Evolutionary conservation across 2,329 filamentous ascomycete species (phyloP).

Genomic region (Annulohypoxylon truncatum): DNA sequence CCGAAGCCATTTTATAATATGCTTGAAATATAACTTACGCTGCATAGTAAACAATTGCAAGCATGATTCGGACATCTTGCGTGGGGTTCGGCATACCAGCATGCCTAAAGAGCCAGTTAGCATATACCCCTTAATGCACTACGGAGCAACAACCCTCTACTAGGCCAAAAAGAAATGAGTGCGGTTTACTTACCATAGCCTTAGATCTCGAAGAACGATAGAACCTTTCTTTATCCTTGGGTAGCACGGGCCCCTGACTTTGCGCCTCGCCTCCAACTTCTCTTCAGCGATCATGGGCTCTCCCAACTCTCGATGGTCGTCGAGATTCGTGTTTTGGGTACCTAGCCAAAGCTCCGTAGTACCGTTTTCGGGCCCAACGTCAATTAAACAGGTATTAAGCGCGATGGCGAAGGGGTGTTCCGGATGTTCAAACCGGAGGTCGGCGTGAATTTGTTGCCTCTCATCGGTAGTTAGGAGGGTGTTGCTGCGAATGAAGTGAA

Average conservation of each 20-base stretch:
- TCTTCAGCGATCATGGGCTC: not conserved
- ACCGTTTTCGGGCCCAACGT: not conserved
- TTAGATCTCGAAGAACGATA: not conserved
- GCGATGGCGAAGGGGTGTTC: not conserved
- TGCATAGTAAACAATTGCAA: not conserved
- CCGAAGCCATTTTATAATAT: not conserved
- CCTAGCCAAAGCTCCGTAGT: not conserved
- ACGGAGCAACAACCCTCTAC: not conserved
- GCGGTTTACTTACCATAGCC: not conserved
- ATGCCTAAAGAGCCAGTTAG: not conserved
- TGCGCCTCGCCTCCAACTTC: not conserved
- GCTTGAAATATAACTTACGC: not conserved
- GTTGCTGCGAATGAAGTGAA: not conserved
- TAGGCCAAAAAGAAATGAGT: not conserved
- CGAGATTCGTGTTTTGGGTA: not conserved
- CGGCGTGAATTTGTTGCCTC: not conserved
- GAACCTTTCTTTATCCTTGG: conserved; percentile 1
- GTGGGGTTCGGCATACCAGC: not conserved
- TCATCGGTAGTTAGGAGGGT: not conserved
- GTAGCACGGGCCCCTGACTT: conserved; percentile 1
- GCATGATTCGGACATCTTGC: conserved; percentile 1
- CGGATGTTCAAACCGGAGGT: not conserved
- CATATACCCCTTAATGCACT: not conserved
- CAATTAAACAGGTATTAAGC: not conserved
- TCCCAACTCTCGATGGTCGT: not conserved